phyloP scores from a whole-genome alignment of 768 basidiomycete genomes.

The Gloeopeniophorella convolvens region DNA sequence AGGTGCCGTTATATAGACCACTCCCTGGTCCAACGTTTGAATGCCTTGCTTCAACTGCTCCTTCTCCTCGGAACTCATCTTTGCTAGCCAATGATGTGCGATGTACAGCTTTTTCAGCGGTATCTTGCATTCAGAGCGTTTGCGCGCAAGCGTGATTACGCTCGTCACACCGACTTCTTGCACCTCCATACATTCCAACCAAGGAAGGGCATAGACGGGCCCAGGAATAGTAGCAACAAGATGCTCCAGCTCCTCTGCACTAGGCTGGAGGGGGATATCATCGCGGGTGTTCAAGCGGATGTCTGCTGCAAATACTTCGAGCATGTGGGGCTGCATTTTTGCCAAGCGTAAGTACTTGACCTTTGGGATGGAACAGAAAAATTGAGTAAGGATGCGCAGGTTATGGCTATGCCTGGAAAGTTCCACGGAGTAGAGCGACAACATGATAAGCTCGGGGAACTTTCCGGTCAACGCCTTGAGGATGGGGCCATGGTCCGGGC shows the following conservation, averaged over 20 bases:
- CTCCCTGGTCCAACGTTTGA: neutral
- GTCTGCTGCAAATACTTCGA: conserved; percentile 1
- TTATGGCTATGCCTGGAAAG: conserved; percentile 26
- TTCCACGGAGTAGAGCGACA: conserved; percentile 46
- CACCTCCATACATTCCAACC: conserved; percentile 12
- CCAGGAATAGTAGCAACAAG: conserved; percentile 1
- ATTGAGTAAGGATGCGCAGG: conserved; percentile 34
- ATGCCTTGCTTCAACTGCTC: neutral
- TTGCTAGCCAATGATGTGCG: neutral
- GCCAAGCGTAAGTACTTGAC: conserved; percentile 28
- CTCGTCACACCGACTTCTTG: neutral
- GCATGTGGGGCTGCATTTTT: neutral
- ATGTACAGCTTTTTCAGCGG: conserved; percentile 15
- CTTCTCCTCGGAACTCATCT: neutral
- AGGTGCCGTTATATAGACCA: neutral
- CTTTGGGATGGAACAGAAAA: conserved; percentile 53
- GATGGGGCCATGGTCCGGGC: conserved; percentile 45
- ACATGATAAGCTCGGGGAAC: conserved; percentile 46
- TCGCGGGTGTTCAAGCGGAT: conserved; percentile 10
- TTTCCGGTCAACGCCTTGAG: conserved; percentile 39
- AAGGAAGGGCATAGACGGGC: too few species aligned
- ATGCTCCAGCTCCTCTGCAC: neutral
- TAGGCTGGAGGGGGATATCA: conserved; percentile 9
- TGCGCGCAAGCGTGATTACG: neutral
- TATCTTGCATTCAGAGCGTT: neutral